Evolutionary conservation across 768 basidiomycete genomes (phyloP).

Genomic region (Naganishia friedmannii): DNA sequence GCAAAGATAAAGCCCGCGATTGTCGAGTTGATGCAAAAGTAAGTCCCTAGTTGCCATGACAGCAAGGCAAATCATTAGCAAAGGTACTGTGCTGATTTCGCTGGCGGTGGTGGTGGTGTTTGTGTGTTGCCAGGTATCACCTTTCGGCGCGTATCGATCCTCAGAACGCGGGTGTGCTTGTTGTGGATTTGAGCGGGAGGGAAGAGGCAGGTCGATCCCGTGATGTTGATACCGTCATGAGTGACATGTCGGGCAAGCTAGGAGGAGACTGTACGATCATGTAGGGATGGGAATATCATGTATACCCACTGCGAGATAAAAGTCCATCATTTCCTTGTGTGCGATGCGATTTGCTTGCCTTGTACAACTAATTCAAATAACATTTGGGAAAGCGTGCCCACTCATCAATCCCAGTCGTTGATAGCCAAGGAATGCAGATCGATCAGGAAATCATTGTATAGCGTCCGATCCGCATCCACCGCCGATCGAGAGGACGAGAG

Average conservation of each 20-base stretch:
- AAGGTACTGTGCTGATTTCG: slow-evolving; percentile 49
- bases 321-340: neutral
- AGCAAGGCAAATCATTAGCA: neutral
- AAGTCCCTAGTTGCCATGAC: slow-evolving; percentile 29
- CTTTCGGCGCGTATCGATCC: slow-evolving; percentile 74
- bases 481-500: slow-evolving; percentile 52
- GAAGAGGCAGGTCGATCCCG: slow-evolving; percentile 50
- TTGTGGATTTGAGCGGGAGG: slow-evolving; percentile 65
- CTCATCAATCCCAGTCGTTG: slow-evolving; percentile 12
- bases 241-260: slow-evolving; percentile 58
- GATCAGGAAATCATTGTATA: slow-evolving; percentile 80
- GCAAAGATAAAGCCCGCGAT: slow-evolving; percentile 92
- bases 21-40: slow-evolving; percentile 77
- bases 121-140: slow-evolving; percentile 60
- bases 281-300: slow-evolving; percentile 52
- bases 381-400: neutral
- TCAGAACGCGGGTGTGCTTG: slow-evolving; percentile 74
- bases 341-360: neutral
- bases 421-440: slow-evolving; percentile 63
- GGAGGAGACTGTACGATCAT: slow-evolving; percentile 67
- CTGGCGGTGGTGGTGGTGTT: slow-evolving; percentile 5
- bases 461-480: slow-evolving; percentile 59
- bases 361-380: neutral
- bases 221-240: slow-evolving; percentile 62
- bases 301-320: neutral